phyloP scores from a whole-genome alignment of 345 rosid genomes.

The Triadica sebifera region DNA sequence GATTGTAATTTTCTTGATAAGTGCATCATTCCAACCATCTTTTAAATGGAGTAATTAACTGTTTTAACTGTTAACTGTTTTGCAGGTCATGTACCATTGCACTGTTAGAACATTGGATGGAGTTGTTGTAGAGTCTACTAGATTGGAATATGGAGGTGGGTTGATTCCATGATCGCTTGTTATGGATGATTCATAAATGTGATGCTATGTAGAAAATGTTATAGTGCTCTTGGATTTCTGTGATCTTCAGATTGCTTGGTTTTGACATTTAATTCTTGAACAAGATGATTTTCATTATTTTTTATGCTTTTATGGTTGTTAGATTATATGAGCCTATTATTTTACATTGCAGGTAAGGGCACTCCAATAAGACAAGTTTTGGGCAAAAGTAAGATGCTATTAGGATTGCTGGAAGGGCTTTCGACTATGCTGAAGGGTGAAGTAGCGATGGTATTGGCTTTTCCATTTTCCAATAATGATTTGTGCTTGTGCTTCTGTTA shows the following conservation, averaged over 20 bases:
- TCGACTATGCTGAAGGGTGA: slow-evolving; percentile 93
- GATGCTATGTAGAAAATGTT: not conserved
- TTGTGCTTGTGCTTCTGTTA: slow-evolving; percentile 1
- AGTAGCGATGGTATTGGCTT: slow-evolving; percentile 75
- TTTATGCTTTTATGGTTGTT: slow-evolving; percentile 5
- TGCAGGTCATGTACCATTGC: slow-evolving; percentile 76
- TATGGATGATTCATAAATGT: not conserved
- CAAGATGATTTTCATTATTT: not conserved
- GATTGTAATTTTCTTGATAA: not conserved
- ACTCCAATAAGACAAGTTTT: slow-evolving; percentile 64
- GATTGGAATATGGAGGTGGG: slow-evolving; percentile 78
- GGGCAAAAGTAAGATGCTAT: slow-evolving; percentile 86
- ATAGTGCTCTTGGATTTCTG: not conserved
- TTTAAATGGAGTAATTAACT: not conserved
- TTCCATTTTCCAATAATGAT: slow-evolving; percentile 1
- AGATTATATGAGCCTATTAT: slow-evolving; percentile 9
- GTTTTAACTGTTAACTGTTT: not conserved
- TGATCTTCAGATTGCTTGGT: not conserved
- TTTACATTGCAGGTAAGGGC: slow-evolving; percentile 63
- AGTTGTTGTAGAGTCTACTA: slow-evolving; percentile 72
- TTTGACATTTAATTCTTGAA: slow-evolving; percentile 4
- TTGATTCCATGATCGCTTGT: slow-evolving; percentile 2
- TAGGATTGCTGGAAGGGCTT: slow-evolving; percentile 89
- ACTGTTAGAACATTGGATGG: slow-evolving; percentile 85
- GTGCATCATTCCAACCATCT: not conserved